Evolutionary conservation across 78 protist genomes (phyloP), one percentile per base, ranked within the genome.

Genomic region (Pigoraptor vietnamica): DNA sequence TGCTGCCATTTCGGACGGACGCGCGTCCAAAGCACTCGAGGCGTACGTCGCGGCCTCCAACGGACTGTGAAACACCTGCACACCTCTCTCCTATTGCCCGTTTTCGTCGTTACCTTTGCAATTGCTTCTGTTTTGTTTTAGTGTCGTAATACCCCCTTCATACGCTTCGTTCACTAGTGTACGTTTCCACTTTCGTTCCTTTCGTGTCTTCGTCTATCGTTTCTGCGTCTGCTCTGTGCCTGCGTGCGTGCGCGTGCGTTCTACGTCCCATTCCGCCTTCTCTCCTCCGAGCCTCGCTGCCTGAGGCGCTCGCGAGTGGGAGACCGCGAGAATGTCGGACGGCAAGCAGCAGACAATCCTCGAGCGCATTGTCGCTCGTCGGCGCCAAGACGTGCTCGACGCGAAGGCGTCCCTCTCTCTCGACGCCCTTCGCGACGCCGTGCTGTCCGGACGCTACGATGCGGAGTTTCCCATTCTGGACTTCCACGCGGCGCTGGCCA

Each of bases 301-400:
- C n/a, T n/a, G n/a, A n/a, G n/a, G n/a, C n/a, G n/a, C n/a, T n/a
- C n/a, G n/a, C n/a, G n/a, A n/a, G n/a, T n/a, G n/a, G n/a, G n/a
- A n/a, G n/a, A n/a, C n/a, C n/a, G n/a, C n/a, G n/a, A n/a, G 14
- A 21, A 48, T 48, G 67, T 6, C 67, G 67, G 67, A 48, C 79
- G 32, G 19, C 21, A 81, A 23, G 14, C 86, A 81, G 36, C 36
- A 34, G 91, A 67, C 40, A 37, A 87, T 40, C 14, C 91, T 92
- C 35, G 91, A 87, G 10, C 10, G 0, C 2, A 92, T 92, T 9
- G 48, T 35, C n/a, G 83, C 79, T 34, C 93, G 88, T 88, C 91
- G 91, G 1, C 91, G 38, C 2, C 24, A 35, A 2, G 93, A 92
- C 35, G 91, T 92, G 21, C 89, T n/a, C 24, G 91, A 23, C 0